A percentile compares a stretch with the other conserved stretches of the same genome.
Conservation (phyloP, 768 basidiomycete species). For the Solioccasus polychromus region DNA sequence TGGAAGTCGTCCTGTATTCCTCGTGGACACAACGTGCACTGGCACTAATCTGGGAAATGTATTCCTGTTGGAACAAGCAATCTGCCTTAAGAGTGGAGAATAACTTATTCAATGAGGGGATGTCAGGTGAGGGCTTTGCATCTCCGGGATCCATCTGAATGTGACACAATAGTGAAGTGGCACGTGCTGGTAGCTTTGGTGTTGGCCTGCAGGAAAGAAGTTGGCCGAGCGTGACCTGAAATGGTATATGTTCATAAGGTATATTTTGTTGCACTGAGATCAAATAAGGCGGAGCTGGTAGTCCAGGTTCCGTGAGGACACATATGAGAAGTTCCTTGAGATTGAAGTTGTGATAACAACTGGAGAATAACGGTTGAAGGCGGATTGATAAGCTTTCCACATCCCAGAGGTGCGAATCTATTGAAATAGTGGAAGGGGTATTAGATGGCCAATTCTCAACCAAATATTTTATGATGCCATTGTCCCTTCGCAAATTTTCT, state of each 20-base stretch:
- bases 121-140: not conserved
- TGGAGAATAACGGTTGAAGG: slow-evolving; percentile 6
- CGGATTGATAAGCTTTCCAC: not conserved
- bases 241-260: not conserved
- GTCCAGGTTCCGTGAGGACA: not conserved
- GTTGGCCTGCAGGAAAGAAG: not conserved
- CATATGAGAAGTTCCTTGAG: slow-evolving; percentile 2
- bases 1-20: not conserved
- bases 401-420: not conserved
- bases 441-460: slow-evolving; percentile 13
- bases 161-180: not conserved
- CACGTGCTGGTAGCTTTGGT: not conserved
- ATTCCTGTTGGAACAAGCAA: slow-evolving; percentile 7
- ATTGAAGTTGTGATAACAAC: slow-evolving; percentile 9
- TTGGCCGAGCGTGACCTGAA: not conserved
- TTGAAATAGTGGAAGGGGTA: not conserved
- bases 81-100: not conserved
- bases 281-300: too few relatives aligned
- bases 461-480: slow-evolving; percentile 1
- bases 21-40: not conserved
- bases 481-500: too few relatives aligned
- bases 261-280: not conserved
- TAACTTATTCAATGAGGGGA: not conserved
- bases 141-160: not conserved
- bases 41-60: slow-evolving; percentile 8